Conservation (phyloP, 164 flowering plant species). For the Sedum album region DNA sequence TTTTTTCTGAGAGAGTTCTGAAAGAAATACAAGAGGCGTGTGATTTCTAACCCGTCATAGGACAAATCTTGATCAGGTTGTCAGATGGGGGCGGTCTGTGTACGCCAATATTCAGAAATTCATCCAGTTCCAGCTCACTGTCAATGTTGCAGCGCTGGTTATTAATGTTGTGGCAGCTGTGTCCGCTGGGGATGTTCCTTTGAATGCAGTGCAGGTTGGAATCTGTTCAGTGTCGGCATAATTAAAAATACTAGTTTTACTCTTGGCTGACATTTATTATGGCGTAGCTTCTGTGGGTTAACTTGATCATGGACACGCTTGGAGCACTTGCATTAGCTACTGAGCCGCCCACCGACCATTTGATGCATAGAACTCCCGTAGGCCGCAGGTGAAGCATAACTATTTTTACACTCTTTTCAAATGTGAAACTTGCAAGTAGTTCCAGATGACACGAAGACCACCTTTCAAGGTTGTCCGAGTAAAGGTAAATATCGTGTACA, state of each 20-base stretch:
- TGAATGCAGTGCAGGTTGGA: slow-evolving; percentile 29
- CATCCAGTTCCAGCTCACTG: no score
- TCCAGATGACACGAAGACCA: not conserved
- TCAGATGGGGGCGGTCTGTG: no score
- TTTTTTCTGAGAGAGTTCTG: no score
- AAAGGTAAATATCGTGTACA: not conserved
- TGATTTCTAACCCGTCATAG: no score
- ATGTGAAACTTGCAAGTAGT: not conserved
- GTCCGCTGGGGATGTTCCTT: slow-evolving; percentile 49
- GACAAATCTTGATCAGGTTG: no score
- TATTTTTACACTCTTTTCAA: not conserved
- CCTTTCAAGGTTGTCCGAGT: no score
- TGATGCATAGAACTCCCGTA: slow-evolving; percentile 46
- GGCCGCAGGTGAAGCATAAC: slow-evolving; percentile 21
- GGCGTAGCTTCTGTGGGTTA: slow-evolving; percentile 51
- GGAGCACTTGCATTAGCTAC: slow-evolving; percentile 61
- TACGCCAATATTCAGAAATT: no score
- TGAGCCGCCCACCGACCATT: slow-evolving; percentile 44
- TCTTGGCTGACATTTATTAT: not conserved
- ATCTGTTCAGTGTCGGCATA: not conserved
- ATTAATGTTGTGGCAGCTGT: slow-evolving; percentile 58
- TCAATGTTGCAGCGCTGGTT: slow-evolving; percentile 47
- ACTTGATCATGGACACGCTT: slow-evolving; percentile 62
- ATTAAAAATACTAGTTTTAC: not conserved
- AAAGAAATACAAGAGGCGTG: no score